These are phyloP conservation scores for Aspergillus viridinutans DNA, from an alignment of 2,329 filamentous ascomycete genomes.

Conservation along the genomic window DNA sequence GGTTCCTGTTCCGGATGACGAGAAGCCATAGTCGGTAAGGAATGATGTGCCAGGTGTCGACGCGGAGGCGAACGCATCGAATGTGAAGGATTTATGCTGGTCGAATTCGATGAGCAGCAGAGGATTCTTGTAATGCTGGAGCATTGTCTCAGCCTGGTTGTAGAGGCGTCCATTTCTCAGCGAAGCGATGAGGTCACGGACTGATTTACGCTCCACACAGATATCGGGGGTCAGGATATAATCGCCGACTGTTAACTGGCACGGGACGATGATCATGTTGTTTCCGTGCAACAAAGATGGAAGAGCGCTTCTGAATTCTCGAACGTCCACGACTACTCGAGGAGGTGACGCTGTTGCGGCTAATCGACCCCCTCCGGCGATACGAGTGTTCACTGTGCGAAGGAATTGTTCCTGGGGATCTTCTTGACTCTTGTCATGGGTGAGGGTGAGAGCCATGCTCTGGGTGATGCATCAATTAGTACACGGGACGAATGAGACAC, in stretches of 20 bases:
- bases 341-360: slow-evolving; percentile 81
- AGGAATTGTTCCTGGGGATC: slow-evolving; percentile 90
- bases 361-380: slow-evolving; percentile 85
- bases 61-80: slow-evolving; percentile 60
- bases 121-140: slow-evolving; percentile 81
- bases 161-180: slow-evolving; percentile 90
- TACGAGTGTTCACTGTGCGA: slow-evolving; percentile 91
- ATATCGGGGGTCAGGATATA: slow-evolving; percentile 90
- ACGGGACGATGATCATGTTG: slow-evolving; percentile 83
- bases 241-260: slow-evolving; percentile 93
- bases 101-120: slow-evolving; percentile 98
- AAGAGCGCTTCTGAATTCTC: slow-evolving; percentile 89
- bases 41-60: slow-evolving; percentile 38
- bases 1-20: slow-evolving; percentile 30
- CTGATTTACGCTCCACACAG: slow-evolving; percentile 89
- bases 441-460: slow-evolving; percentile 85
- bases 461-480: slow-evolving; percentile 20
- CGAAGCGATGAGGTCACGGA: slow-evolving; percentile 85
- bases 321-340: slow-evolving; percentile 88
- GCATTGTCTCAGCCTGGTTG: slow-evolving; percentile 90
- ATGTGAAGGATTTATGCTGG: slow-evolving; percentile 92
- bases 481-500: not conserved
- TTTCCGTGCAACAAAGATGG: slow-evolving; percentile 88
- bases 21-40: slow-evolving; percentile 52
- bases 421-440: slow-evolving; percentile 65